Base-by-base conservation (phyloP, 306 rosid genomes). In the Gastrolobium bilobum region DNA sequence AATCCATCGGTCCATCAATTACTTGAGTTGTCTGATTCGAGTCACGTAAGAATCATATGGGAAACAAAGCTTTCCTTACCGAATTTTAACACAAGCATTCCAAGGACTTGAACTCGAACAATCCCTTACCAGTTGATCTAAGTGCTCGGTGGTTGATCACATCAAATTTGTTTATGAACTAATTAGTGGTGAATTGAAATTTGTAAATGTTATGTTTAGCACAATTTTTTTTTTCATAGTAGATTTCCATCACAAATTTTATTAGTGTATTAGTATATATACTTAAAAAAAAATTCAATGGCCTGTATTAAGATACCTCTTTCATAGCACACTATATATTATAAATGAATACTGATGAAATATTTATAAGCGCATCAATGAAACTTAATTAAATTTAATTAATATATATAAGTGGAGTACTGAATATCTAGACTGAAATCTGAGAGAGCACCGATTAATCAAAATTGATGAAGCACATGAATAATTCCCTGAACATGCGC, bases 401-500 rank as follows among this genome's bases (percentile, higher is more conserved):
- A 59, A 59, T 59, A 34, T 37, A 52, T 15, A 29, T 7, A 38
- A 43, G 29, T 47, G 50, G 44, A 69, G 60, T 40, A 47, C 4
- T 75, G 11, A 52, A 58, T 40, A 51, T 66, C 15, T 39, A 73
- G 43, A 34, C 30, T 34, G 70, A 76, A 62, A 82, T 67, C 56
- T 59, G 60, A 73, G 77, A 34, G 48, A 76, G 37, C 73, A 79
- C 15, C 50, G 71, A 74, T 51, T 82, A 71, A 30, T 62, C 61
- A 81, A 69, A 69, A 69, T 47, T 64, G 87, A 78, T 72, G 69
- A 30, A 71, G 75, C 86, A 71, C 77, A 88, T 86, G 91, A 66
- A 81, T 54, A 73, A 84, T 84, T 83, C 83, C 90, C 87, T 78
- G 87, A 87, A 80, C 80, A 76, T 34, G 50, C 83, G 91, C 90